Base-by-base conservation (phyloP, 352 stramenopile genomes). In the Ophiocytium majus region DNA sequence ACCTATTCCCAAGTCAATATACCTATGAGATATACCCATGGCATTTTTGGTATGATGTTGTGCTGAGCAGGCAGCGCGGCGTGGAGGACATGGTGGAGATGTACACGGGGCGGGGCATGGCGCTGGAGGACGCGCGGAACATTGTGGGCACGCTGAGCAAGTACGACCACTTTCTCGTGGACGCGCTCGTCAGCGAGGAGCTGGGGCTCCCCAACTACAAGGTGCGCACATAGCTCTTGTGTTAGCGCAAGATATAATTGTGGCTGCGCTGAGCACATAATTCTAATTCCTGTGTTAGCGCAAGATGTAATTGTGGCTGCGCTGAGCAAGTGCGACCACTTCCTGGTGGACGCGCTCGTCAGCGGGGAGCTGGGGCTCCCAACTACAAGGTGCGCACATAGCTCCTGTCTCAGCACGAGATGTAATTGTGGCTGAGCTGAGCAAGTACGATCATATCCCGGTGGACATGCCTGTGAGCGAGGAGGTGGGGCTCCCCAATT, bases 271-370 rank as follows among this genome's bases (percentile, higher is more conserved):
- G n/a, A n/a, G n/a, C n/a, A n/a, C n/a, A n/a, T n/a, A n/a, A n/a
- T n/a, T n/a, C n/a, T n/a, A n/a, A n/a, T n/a, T n/a, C n/a, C n/a
- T n/a, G n/a, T n/a, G n/a, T n/a, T n/a, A n/a, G n/a, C n/a, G n/a
- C n/a, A n/a, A n/a, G n/a, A n/a, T n/a, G n/a, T n/a, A 88, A 28
- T 49, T 1, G 64, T 83, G 37, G 28, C 5, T 9, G 19, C 76
- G 36, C 78, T 90, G 5, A 33, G 50, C 43, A 90, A 90, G 82
- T 90, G 90, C 83, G 82, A 95, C 84, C 91, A 97, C 71, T 94
- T 94, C n/a, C 97, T 98, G 88, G 94, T 98, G 50, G 93, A 98
- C 89, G 94, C 96, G 81, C 97, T 97, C 93, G 96, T 97, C 93
- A 90, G 95, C 14, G 94, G 97, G 83, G 94, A 97, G 88, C 92